These are phyloP conservation scores for Phoma sp. DNA, from an alignment of 2,329 filamentous ascomycete genomes.

Conservation along the genomic window DNA sequence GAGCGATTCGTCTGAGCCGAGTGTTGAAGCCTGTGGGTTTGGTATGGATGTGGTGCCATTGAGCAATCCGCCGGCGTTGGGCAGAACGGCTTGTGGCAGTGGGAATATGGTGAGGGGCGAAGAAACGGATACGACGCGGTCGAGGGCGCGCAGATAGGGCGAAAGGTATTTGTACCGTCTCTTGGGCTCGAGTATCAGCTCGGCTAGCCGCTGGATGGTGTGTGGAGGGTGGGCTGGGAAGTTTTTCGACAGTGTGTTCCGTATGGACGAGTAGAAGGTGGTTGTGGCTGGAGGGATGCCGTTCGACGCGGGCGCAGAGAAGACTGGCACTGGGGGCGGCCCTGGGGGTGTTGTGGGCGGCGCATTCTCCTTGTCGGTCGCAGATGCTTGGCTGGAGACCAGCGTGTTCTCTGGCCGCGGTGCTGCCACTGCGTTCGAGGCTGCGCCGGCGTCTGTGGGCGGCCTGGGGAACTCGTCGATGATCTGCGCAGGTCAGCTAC, in stretches of 20 bases:
- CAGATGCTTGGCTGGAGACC: constrained; percentile 53
- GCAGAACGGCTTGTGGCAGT: constrained; percentile 69
- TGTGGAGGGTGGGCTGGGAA: constrained; percentile 84
- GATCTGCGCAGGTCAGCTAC: constrained; percentile 62
- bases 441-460: constrained; percentile 52
- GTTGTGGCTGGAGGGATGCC: constrained; percentile 41
- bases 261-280: constrained; percentile 46
- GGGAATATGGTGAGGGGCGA: constrained; percentile 83
- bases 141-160: constrained; percentile 87
- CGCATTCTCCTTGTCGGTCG: constrained; percentile 74
- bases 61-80: constrained; percentile 57
- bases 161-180: constrained; percentile 82
- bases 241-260: constrained; percentile 64
- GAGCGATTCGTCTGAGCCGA: constrained; percentile 86
- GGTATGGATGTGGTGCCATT: constrained; percentile 67
- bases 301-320: constrained; percentile 45
- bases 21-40: constrained; percentile 45
- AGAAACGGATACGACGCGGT: constrained; percentile 89
- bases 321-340: constrained; percentile 51
- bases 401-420: constrained; percentile 42
- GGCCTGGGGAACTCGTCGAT: constrained; percentile 78
- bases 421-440: constrained; percentile 57
- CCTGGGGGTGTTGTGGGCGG: constrained; percentile 55
- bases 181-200: constrained; percentile 79
- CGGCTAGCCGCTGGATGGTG: constrained; percentile 89